Evolutionary conservation across 768 basidiomycete genomes (phyloP).

Genomic region (Leccinellum rugosiceps): DNA sequence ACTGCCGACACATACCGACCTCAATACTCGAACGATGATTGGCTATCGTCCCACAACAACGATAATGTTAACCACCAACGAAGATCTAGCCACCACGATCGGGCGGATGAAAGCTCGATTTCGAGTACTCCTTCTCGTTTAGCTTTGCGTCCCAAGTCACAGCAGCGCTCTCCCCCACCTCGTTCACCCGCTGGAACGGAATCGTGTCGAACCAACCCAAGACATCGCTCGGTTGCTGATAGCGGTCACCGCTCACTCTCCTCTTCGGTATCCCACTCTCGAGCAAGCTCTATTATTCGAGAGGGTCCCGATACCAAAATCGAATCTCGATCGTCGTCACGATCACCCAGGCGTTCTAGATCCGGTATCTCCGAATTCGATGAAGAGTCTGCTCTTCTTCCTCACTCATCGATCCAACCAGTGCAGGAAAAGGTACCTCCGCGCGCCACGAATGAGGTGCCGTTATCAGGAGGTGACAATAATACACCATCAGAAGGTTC

Average conservation of each 20-base stretch:
- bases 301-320: constrained; percentile 33
- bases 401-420: constrained; percentile 16
- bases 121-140: constrained; percentile 33
- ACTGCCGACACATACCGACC: constrained; percentile 54
- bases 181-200: constrained; percentile 10
- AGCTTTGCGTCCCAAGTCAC: constrained; percentile 15
- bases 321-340: constrained; percentile 48
- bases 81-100: constrained; percentile 22
- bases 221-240: constrained; percentile 5
- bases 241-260: constrained; percentile 15
- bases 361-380: constrained; percentile 28
- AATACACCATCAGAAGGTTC: constrained; percentile 18
- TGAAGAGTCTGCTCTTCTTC: constrained; percentile 19
- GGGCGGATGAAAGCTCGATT: constrained; percentile 30
- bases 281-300: constrained; percentile 27
- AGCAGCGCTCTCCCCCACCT: constrained; percentile 24
- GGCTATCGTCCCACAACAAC: constrained; percentile 29
- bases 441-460: constrained; percentile 9
- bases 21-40: constrained; percentile 35
- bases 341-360: constrained; percentile 42
- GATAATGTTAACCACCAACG: constrained; percentile 29
- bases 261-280: constrained; percentile 22
- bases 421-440: constrained; percentile 38
- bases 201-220: constrained; percentile 1
- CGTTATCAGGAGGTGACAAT: constrained; percentile 8